Percentiles rank a stretch among this genome's conserved stretches.
phyloP scores from a whole-genome alignment of 73 alveolate genomes.

The Blepharisma stoltei region DNA sequence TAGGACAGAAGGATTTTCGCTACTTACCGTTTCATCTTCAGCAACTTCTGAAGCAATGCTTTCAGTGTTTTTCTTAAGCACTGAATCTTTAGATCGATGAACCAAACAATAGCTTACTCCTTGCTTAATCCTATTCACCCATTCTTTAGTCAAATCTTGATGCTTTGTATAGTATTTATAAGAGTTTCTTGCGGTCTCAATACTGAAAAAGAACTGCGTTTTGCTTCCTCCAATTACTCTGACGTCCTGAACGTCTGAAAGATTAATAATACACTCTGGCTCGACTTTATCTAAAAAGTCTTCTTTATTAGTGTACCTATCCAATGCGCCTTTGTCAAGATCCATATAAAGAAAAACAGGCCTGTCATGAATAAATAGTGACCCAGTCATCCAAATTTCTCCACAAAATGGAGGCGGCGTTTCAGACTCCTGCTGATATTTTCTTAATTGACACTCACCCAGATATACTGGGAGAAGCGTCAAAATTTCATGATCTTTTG shows the following conservation, averaged over 20 bases:
- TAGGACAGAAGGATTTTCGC: not conserved
- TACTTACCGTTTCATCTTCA: slow-evolving; percentile 22
- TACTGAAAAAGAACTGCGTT: not conserved
- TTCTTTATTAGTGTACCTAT: not conserved
- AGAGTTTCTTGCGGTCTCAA: slow-evolving; percentile 5
- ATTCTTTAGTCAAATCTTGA: not conserved
- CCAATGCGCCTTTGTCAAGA: not conserved
- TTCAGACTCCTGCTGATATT: not conserved
- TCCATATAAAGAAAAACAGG: slow-evolving; percentile 13
- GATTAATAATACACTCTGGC: not conserved
- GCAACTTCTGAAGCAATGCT: slow-evolving; percentile 8
- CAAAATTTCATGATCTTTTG: slow-evolving; percentile 54
- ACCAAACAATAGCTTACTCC: slow-evolving; percentile 23
- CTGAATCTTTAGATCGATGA: not conserved
- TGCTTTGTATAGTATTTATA: not conserved
- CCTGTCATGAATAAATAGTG: slow-evolving; percentile 12
- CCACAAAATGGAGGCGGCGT: slow-evolving; percentile 36
- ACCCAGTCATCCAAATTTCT: not conserved
- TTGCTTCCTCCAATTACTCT: not conserved
- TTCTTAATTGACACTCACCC: slow-evolving; percentile 29
- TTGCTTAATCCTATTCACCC: slow-evolving; percentile 24
- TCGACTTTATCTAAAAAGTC: not conserved
- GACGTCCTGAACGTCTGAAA: slow-evolving; percentile 5
- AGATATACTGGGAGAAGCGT: slow-evolving; percentile 46
- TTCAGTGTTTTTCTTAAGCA: slow-evolving; percentile 4